Percentiles rank a stretch among this genome's conserved stretches.
Conservation (phyloP, 257 asterid species). For the Solanum sejunctum region DNA sequence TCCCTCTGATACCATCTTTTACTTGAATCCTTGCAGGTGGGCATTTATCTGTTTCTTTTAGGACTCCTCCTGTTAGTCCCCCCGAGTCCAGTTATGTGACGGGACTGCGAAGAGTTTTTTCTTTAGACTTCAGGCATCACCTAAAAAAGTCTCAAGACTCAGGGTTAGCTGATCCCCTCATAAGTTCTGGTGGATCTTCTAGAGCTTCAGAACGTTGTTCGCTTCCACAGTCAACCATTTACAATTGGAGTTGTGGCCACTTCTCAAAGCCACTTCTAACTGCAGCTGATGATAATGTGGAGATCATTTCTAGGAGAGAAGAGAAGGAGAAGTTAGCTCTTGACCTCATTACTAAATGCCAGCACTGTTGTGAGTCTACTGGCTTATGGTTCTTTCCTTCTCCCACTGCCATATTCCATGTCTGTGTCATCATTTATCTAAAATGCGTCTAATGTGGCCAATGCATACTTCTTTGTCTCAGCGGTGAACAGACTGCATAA, state of each 20-base stretch:
- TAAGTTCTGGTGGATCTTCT: conserved; percentile 63
- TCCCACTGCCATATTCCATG: not conserved
- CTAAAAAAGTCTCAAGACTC: conserved; percentile 72
- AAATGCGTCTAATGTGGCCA: not conserved
- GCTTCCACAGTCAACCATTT: conserved; percentile 85
- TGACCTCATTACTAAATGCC: conserved; percentile 74
- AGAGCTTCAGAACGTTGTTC: conserved; percentile 69
- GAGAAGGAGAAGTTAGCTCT: conserved; percentile 73
- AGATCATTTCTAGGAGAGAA: conserved; percentile 66
- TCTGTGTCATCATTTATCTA: not conserved
- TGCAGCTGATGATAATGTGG: conserved; percentile 71
- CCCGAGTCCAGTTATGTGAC: conserved; percentile 80
- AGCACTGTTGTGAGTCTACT: conserved; percentile 56
- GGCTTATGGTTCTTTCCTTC: not conserved
- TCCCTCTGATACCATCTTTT: not conserved
- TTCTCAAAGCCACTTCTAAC: conserved; percentile 96
- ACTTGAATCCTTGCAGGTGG: conserved; percentile 24
- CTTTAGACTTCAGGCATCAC: conserved; percentile 93
- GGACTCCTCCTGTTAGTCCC: conserved; percentile 98
- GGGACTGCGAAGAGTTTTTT: conserved; percentile 87
- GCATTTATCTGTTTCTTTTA: conserved; percentile 72
- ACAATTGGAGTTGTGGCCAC: conserved; percentile 93
- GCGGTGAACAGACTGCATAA: conserved; percentile 67
- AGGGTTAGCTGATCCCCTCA: conserved; percentile 86
- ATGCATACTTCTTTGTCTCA: conserved; percentile 18